Evolutionary conservation across 2,329 filamentous ascomycete species (phyloP), one percentile per base, ranked within the genome.

Genomic region (Monilinia polystroma): DNA sequence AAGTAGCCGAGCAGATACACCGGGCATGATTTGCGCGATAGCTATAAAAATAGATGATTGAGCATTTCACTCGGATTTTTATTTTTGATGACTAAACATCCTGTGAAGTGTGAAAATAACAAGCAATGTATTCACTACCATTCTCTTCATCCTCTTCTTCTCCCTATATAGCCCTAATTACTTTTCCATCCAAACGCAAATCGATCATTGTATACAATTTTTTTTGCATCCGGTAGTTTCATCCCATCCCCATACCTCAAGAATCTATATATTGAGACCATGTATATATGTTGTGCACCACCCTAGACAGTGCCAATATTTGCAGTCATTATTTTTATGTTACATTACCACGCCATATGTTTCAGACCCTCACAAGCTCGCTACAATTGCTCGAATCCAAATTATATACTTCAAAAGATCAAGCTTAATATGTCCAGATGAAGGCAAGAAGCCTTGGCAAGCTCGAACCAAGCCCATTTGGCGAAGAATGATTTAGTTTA

Each of bases 121-220:
- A 29, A 49, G 14, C 52, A 45, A 64, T 16, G 32, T 18, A 35
- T 47, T 6, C 12, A 35, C 18, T 12, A 38, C 26, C 51, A n/a
- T 32, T 16, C n/a, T 14, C 3, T 26, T 11, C 12, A 8, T 35
- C 32, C 32, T 35, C 51, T 29, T 32, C n/a, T 18, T 20, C 3
- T 35, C 11, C 12, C 43, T 14, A 11, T 23, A 16, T 18, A 59
- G n/a, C 11, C 8, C 18, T 5, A 20, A 57, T 41, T 20, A 41
- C n/a, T 41, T 51, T 57, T 64, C 62, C 62, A 35, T 38, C 23
- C 63, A 14, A 49, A 57, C 8, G 41, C 26, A 20, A 45, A 45
- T n/a, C 18, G 56, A 59, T 35, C 18, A 35, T 20, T 23, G 29
- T 49, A 2, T 11, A 14, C 57, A 35, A 12, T n/a, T 23, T n/a